Evolutionary conservation across 2,329 filamentous ascomycete genomes (phyloP).

Genomic region (Verticillium albo-atrum): DNA sequence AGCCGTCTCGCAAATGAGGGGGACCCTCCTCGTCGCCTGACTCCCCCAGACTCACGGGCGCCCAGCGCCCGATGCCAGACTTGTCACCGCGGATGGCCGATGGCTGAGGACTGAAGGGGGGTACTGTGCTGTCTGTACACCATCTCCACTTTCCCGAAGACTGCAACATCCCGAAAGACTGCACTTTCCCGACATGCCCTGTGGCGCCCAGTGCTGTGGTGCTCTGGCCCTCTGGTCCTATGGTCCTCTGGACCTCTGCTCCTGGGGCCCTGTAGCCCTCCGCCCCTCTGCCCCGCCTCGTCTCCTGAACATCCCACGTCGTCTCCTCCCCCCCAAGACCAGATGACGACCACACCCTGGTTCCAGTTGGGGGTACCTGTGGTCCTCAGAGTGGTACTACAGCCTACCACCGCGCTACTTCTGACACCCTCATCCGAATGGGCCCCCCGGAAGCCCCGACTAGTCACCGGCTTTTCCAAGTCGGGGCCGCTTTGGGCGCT

Average conservation of each 20-base stretch:
- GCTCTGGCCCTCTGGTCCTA: too few species aligned
- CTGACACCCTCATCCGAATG: slow-evolving; percentile 6
- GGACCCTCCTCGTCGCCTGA: background rate
- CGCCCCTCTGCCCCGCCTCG: background rate
- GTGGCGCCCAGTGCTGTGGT: too few species aligned
- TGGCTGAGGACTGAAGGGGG: too few species aligned
- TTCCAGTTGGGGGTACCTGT: background rate
- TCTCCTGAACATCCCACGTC: background rate
- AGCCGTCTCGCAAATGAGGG: background rate
- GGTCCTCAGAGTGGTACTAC: background rate
- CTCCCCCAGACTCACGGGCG: background rate
- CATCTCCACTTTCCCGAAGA: background rate
- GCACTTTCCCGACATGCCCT: too few species aligned
- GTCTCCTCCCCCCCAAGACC: background rate
- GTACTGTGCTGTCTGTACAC: background rate
- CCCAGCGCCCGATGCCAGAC: background rate
- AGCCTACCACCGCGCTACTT: background rate
- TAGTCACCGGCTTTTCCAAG: slow-evolving; percentile 11
- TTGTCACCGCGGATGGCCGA: background rate
- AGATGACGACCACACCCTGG: background rate
- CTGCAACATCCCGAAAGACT: too few species aligned
- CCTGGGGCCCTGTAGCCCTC: background rate
- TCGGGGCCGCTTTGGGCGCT: background rate
- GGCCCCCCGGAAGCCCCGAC: slow-evolving; percentile 1
- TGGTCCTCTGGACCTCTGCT: too few species aligned